Conservation (phyloP, 2,329 filamentous ascomycete genomes). For the Stenocarpella maydis region DNA sequence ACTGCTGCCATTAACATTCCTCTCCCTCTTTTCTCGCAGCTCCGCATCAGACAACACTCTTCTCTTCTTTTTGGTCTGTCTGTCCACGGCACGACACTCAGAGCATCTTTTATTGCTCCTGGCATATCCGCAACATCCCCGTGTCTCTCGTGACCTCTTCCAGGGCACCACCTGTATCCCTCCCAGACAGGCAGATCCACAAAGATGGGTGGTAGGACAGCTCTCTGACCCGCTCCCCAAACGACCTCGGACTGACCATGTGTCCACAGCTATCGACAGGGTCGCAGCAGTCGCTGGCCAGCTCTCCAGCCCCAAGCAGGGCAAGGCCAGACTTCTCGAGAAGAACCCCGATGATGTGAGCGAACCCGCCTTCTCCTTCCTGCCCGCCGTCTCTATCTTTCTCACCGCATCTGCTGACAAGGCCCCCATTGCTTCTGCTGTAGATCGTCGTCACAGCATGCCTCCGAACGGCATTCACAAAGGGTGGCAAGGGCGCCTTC, state of each 20-base stretch:
- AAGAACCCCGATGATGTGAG: constrained; percentile 74
- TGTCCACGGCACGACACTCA: neutral
- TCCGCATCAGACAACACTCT: neutral
- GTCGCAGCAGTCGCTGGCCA: constrained; percentile 69
- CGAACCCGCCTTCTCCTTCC: constrained; percentile 21
- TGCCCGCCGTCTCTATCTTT: neutral
- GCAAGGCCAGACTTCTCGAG: constrained; percentile 65
- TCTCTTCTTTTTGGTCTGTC: neutral
- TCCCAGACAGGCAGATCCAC: constrained; percentile 14
- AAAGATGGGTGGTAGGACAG: constrained; percentile 39
- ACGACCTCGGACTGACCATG: constrained; percentile 5
- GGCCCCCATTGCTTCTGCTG: neutral
- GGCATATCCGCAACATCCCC: neutral
- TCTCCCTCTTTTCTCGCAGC: constrained; percentile 3
- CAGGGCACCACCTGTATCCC: neutral
- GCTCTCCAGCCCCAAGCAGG: constrained; percentile 57
- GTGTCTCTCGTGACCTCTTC: neutral
- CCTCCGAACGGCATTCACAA: constrained; percentile 90
- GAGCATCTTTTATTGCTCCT: neutral
- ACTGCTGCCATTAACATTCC: constrained; percentile 17
- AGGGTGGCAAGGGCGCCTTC: constrained; percentile 91
- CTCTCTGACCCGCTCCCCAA: neutral
- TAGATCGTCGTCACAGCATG: constrained; percentile 90
- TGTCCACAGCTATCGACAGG: constrained; percentile 60
- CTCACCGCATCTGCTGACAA: neutral